These are phyloP conservation scores for Knoxia roxburghii DNA, from an alignment of 257 asterid genomes.

Conservation along the genomic window DNA sequence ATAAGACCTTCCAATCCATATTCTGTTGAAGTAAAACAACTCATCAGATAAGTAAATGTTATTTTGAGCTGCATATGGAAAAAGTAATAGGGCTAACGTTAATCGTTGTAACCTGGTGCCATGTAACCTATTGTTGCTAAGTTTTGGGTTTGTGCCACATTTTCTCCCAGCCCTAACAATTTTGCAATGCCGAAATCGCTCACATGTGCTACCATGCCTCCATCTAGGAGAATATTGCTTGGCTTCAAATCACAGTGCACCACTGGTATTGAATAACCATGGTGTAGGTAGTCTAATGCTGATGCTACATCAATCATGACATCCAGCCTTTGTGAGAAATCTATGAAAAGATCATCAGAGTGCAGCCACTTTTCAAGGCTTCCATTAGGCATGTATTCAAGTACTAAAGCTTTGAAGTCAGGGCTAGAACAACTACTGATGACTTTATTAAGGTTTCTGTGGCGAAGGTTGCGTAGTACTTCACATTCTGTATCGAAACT, in stretches of 20 bases:
- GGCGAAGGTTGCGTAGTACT: slow-evolving; percentile 25
- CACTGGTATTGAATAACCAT: slow-evolving; percentile 17
- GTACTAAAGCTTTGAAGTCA: slow-evolving; percentile 27
- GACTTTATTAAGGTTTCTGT: slow-evolving; percentile 29
- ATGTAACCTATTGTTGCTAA: slow-evolving; percentile 26
- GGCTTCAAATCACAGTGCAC: slow-evolving; percentile 31
- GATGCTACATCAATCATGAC: slow-evolving; percentile 26
- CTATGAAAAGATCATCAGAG: slow-evolving; percentile 3
- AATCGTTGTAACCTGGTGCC: slow-evolving; percentile 23
- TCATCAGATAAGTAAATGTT: neutral
- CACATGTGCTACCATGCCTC: slow-evolving; percentile 26
- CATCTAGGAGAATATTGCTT: slow-evolving; percentile 21
- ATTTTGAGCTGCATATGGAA: neutral
- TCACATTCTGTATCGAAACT: slow-evolving; percentile 27
- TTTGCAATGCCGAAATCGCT: slow-evolving; percentile 29
- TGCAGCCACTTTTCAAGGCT: slow-evolving; percentile 23
- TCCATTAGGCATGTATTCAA: too few relatives aligned
- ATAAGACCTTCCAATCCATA: slow-evolving; percentile 42
- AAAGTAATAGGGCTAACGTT: neutral
- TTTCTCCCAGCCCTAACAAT: slow-evolving; percentile 2
- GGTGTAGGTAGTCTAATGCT: slow-evolving; percentile 29
- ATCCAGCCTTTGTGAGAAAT: slow-evolving; percentile 17
- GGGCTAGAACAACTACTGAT: slow-evolving; percentile 20
- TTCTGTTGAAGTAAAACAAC: slow-evolving; percentile 21
- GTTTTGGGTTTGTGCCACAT: slow-evolving; percentile 18